phyloP scores from a whole-genome alignment of 2,329 filamentous ascomycete species.

The Paraphoma sp. region DNA sequence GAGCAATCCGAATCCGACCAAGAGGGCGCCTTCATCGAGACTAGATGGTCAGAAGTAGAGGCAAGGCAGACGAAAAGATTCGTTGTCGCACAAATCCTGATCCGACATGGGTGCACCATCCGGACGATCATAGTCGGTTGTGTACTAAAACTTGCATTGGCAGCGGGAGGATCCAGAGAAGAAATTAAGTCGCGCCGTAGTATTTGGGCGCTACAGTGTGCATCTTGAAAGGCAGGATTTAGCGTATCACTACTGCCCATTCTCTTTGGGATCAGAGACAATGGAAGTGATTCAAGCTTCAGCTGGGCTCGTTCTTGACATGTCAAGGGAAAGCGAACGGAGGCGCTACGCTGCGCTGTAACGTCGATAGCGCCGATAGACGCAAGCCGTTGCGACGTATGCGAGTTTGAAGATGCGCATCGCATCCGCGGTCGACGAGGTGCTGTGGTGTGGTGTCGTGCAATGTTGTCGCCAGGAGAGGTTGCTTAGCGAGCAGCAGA shows the following conservation, averaged over 20 bases:
- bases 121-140: background rate
- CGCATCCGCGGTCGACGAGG: background rate
- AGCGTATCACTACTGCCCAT: too few relatives aligned
- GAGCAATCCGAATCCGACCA: background rate
- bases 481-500: background rate
- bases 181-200: too few relatives aligned
- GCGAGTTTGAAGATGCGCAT: background rate
- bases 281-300: too few relatives aligned
- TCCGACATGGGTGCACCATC: background rate
- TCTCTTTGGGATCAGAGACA: too few relatives aligned
- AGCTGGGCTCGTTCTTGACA: too few relatives aligned
- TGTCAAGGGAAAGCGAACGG: too few relatives aligned
- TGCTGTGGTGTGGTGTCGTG: background rate
- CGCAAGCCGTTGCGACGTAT: background rate
- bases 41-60: background rate
- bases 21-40: background rate
- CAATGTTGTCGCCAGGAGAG: background rate
- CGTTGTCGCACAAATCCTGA: background rate
- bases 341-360: too few relatives aligned
- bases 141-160: background rate
- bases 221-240: too few relatives aligned
- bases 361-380: too few relatives aligned
- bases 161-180: too few relatives aligned
- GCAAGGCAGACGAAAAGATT: background rate
- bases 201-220: too few relatives aligned